A percentile compares a stretch with the other conserved stretches of the same genome.
Conservation (phyloP, 2,329 filamentous ascomycete species). For the Huntiella omanensis region DNA sequence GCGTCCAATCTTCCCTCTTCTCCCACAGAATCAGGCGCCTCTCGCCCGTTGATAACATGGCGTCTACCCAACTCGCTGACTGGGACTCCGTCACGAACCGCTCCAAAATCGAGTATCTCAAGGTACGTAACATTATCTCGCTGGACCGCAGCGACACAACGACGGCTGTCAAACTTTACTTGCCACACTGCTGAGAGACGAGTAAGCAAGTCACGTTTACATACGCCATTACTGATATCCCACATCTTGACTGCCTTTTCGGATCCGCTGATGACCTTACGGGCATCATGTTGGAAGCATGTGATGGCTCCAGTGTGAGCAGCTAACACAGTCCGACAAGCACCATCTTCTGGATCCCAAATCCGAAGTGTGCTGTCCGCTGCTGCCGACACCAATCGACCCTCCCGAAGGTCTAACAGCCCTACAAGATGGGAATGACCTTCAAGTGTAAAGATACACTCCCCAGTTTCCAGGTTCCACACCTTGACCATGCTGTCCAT, state of each 20-base stretch:
- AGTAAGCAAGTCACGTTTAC: conserved; percentile 77
- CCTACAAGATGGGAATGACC: conserved; percentile 87
- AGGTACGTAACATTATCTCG: conserved; percentile 84
- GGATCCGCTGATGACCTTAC: conserved; percentile 91
- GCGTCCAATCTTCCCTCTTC: too few relatives aligned
- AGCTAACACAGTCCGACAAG: conserved; percentile 74
- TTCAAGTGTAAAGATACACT: conserved; percentile 74
- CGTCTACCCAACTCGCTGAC: conserved; percentile 60
- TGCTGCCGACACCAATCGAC: conserved; percentile 82
- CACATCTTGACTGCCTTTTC: conserved; percentile 97
- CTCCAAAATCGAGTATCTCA: conserved; percentile 93
- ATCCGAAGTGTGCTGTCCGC: conserved; percentile 90
- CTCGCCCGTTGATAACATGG: conserved; percentile 37
- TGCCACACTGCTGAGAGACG: conserved; percentile 97
- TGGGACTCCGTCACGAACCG: conserved; percentile 70
- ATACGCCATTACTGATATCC: conserved; percentile 84
- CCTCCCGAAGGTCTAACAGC: conserved; percentile 71
- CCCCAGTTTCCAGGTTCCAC: conserved; percentile 79
- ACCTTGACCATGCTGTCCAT: conserved; percentile 99
- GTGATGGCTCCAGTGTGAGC: conserved; percentile 96
- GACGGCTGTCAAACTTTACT: conserved; percentile 87
- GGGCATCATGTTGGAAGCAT: conserved; percentile 92
- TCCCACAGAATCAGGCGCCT: too few relatives aligned
- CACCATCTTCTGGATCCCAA: conserved; percentile 87
- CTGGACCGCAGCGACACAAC: conserved; percentile 93